Evolutionary conservation across 1,284 basidiomycete species (phyloP).

Genomic region (Cryptococcus sp.): DNA sequence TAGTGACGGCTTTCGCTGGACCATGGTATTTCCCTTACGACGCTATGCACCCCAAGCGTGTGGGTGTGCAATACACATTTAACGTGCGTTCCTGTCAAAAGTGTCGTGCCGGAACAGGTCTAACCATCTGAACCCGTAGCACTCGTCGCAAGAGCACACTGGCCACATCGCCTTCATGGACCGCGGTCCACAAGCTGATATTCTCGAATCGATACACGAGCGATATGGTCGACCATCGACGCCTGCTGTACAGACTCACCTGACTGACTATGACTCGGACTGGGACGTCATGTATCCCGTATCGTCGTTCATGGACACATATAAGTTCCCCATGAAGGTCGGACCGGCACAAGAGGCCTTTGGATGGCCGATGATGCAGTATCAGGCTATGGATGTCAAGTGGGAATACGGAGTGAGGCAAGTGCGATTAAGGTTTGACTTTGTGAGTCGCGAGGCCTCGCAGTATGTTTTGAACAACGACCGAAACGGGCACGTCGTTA

Average conservation of each 20-base stretch:
- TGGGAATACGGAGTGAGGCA: conserved; percentile 61
- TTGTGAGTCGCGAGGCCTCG: conserved; percentile 61
- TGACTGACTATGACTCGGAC: conserved; percentile 57
- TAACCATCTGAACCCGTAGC: conserved; percentile 52
- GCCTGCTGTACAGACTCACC: conserved; percentile 26
- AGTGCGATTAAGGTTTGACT: conserved; percentile 70
- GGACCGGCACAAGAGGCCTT: conserved; percentile 57
- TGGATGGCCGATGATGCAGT: conserved; percentile 37
- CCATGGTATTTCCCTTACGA: conserved; percentile 71
- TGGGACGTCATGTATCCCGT: conserved; percentile 90
- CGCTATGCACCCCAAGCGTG: conserved; percentile 78
- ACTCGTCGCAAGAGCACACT: conserved; percentile 70
- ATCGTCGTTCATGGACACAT: conserved; percentile 56
- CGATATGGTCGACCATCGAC: conserved; percentile 51
- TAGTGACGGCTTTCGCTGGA: conserved; percentile 64
- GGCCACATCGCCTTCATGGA: conserved; percentile 84
- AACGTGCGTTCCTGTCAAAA: conserved; percentile 62
- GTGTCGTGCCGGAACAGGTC: background rate
- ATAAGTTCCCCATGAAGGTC: conserved; percentile 28
- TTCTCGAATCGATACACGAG: conserved; percentile 63
- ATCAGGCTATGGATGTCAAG: conserved; percentile 44
- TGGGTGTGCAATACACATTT: conserved; percentile 83
- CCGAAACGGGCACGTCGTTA: background rate
- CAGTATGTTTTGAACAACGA: too few relatives aligned
- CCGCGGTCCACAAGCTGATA: conserved; percentile 61